These are phyloP conservation scores for Ustilago tritici DNA, from an alignment of 1,284 basidiomycete species.

Conservation along the genomic window DNA sequence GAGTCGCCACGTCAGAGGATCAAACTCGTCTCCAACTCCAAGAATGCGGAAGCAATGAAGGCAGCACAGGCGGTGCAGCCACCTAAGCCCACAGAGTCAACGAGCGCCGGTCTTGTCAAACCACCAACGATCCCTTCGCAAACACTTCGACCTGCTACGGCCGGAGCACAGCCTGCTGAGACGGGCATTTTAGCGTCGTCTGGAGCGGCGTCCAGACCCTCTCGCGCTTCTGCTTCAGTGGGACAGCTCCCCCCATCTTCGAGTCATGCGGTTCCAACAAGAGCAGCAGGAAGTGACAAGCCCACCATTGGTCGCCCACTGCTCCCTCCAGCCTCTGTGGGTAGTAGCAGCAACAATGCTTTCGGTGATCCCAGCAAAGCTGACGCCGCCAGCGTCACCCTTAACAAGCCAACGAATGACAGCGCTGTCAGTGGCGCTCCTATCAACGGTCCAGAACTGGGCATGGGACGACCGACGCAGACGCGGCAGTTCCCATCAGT, in stretches of 20 bases:
- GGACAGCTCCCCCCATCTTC: constrained; percentile 34
- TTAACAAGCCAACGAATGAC: constrained; percentile 14
- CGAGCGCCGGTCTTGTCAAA: constrained; percentile 9
- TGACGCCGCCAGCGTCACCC: neutral
- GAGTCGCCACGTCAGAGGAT: constrained; percentile 38
- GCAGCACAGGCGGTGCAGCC: neutral
- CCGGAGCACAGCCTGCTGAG: constrained; percentile 33
- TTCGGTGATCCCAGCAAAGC: constrained; percentile 19
- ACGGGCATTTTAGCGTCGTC: constrained; percentile 32
- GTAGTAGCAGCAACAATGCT: neutral
- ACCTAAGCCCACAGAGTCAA: neutral
- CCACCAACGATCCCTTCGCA: constrained; percentile 35
- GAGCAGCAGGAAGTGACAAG: constrained; percentile 1
- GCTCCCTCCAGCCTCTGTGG: constrained; percentile 21
- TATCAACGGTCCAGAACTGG: constrained; percentile 13
- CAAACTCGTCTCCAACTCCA: constrained; percentile 26
- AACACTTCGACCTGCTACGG: constrained; percentile 21
- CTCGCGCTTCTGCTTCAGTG: constrained; percentile 15
- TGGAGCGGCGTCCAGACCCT: constrained; percentile 8
- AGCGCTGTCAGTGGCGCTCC: neutral
- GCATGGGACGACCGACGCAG: constrained; percentile 34
- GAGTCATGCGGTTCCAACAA: constrained; percentile 26
- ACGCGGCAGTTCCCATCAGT: constrained; percentile 19
- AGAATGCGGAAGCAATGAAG: constrained; percentile 12
- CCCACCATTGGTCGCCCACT: constrained; percentile 33